Percentiles rank a stretch among this genome's conserved stretches.
Conservation (phyloP, 768 basidiomycete genomes). For the Inosperma sp. region DNA sequence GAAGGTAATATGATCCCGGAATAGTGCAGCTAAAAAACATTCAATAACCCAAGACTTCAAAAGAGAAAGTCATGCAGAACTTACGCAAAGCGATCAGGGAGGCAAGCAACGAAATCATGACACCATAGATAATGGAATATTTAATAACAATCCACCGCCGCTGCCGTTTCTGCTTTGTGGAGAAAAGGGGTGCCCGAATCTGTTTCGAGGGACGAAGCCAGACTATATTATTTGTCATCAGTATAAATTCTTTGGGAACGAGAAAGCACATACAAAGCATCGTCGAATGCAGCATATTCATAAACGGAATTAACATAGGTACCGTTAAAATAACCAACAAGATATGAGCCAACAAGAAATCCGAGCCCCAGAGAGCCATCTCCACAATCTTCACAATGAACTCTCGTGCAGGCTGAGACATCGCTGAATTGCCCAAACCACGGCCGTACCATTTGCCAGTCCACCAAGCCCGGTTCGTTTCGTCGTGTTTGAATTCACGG, state of each 20-base stretch:
- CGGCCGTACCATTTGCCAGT: slow-evolving; percentile 97
- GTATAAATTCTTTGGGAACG: slow-evolving; percentile 3
- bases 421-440: slow-evolving; percentile 83
- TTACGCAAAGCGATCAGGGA: slow-evolving; percentile 80
- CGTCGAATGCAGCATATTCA: slow-evolving; percentile 87
- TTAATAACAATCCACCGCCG: slow-evolving; percentile 90
- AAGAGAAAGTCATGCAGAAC: slow-evolving; percentile 27
- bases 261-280: slow-evolving; percentile 69
- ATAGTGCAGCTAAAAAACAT: slow-evolving; percentile 57
- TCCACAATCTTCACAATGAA: slow-evolving; percentile 98
- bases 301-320: slow-evolving; percentile 79
- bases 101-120: slow-evolving; percentile 71
- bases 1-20: slow-evolving; percentile 75
- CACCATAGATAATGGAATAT: slow-evolving; percentile 77
- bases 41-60: slow-evolving; percentile 14
- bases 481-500: slow-evolving; percentile 97
- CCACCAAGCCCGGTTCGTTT: slow-evolving; percentile 99
- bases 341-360: slow-evolving; percentile 84
- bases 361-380: slow-evolving; percentile 94
- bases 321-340: slow-evolving; percentile 84
- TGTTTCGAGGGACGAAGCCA: slow-evolving; percentile 96
- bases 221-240: slow-evolving; percentile 42
- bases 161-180: slow-evolving; percentile 89
- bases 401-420: slow-evolving; percentile 95
- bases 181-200: slow-evolving; percentile 89